These are phyloP conservation scores for Tremella mesenterica DNA, from an alignment of 768 basidiomycete species.

Conservation along the genomic window DNA sequence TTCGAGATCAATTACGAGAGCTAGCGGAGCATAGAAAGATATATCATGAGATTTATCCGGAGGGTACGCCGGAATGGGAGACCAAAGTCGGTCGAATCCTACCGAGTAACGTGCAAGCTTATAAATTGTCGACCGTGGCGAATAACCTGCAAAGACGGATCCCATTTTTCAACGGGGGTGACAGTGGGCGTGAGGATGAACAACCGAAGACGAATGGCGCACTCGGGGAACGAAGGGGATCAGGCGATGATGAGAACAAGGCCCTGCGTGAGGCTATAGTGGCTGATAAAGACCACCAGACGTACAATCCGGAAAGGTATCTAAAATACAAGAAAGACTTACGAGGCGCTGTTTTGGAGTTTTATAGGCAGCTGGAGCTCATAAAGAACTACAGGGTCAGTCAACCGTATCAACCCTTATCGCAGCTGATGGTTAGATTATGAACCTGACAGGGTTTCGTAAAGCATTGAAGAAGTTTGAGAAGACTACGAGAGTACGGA, in stretches of 20 bases:
- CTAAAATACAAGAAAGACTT: constrained; percentile 73
- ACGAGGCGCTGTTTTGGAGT: constrained; percentile 71
- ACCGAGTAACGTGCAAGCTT: constrained; percentile 9
- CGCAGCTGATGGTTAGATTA: constrained; percentile 48
- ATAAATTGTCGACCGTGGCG: constrained; percentile 8
- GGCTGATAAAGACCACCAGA: constrained; percentile 29
- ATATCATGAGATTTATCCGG: constrained; percentile 43
- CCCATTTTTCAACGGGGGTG: neutral
- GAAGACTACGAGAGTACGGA: constrained; percentile 61
- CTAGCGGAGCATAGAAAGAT: constrained; percentile 58
- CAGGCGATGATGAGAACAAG: constrained; percentile 5
- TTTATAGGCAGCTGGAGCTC: constrained; percentile 75
- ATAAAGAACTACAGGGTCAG: constrained; percentile 81
- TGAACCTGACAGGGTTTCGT: constrained; percentile 85
- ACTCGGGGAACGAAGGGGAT: constrained; percentile 3
- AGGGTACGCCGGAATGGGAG: constrained; percentile 34
- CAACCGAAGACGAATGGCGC: neutral
- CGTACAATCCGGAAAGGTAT: constrained; percentile 67
- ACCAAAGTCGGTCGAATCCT: constrained; percentile 22
- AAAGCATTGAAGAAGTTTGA: constrained; percentile 77
- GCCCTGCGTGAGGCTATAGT: constrained; percentile 22
- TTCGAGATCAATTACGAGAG: constrained; percentile 66
- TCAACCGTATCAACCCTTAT: constrained; percentile 3
- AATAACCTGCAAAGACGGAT: constrained; percentile 9
- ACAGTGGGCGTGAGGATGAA: neutral